Percentiles rank a stretch among this genome's conserved stretches.
phyloP scores from a whole-genome alignment of 768 basidiomycete species.

The Trametes coccinea region DNA sequence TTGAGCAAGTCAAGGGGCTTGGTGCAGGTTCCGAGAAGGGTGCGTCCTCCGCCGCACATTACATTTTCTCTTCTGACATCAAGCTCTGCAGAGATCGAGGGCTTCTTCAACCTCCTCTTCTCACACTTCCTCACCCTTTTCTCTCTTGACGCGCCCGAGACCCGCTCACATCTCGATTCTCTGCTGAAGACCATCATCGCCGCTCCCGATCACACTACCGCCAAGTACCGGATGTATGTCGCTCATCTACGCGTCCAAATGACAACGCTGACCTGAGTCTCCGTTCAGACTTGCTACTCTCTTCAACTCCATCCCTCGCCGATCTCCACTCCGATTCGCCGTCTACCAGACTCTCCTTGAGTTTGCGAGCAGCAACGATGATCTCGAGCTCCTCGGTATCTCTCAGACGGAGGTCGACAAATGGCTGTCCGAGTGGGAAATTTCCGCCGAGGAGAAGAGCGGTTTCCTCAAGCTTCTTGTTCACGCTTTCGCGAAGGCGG shows the following conservation, averaged over 20 bases:
- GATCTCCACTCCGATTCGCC: conserved; percentile 60
- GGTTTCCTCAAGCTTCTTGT: conserved; percentile 65
- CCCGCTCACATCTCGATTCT: conserved; percentile 47
- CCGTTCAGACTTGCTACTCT: conserved; percentile 69
- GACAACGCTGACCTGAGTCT: neutral
- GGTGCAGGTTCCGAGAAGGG: conserved; percentile 82
- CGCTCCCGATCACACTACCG: conserved; percentile 51
- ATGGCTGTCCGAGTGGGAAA: conserved; percentile 78
- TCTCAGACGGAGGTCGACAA: conserved; percentile 63
- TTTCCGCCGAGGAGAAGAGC: conserved; percentile 61
- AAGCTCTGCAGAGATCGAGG: conserved; percentile 64
- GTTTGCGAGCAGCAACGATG: conserved; percentile 58
- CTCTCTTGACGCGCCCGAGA: conserved; percentile 53
- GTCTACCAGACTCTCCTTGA: conserved; percentile 66
- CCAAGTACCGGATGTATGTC: conserved; percentile 78
- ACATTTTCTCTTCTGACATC: conserved; percentile 1
- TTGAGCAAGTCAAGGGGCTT: conserved; percentile 62
- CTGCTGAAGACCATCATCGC: conserved; percentile 59
- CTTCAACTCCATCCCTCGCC: conserved; percentile 73
- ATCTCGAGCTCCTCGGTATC: conserved; percentile 62
- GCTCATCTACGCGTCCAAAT: conserved; percentile 1
- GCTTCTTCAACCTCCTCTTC: conserved; percentile 83
- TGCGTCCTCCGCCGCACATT: conserved; percentile 32
- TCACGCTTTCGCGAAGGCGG: conserved; percentile 56
- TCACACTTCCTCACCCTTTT: conserved; percentile 69